A percentile compares a stretch with the other conserved stretches of the same genome.
These are phyloP conservation scores for Trebouxia sp. DNA, from an alignment of 139 green algal genomes.

Conservation along the genomic window DNA sequence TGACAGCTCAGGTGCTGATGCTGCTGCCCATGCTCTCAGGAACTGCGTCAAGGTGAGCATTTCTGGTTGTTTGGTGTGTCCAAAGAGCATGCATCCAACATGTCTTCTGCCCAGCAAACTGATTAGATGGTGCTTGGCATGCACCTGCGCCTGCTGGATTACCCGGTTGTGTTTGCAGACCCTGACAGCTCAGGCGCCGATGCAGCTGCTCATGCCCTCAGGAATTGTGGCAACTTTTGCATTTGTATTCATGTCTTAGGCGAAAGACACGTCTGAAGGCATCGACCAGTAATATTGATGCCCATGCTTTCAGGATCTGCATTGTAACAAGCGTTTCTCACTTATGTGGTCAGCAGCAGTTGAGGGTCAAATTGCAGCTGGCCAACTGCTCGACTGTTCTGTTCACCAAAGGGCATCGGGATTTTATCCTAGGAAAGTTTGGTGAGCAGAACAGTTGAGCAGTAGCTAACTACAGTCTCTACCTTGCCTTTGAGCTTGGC, in stretches of 20 bases:
- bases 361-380: too few relatives aligned
- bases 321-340: constrained; percentile 68
- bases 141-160: constrained; percentile 94
- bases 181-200: constrained; percentile 46
- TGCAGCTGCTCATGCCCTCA: constrained; percentile 72
- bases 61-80: constrained; percentile 63
- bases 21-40: constrained; percentile 73
- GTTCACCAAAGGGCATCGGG: too few relatives aligned
- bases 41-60: constrained; percentile 82
- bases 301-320: constrained; percentile 82
- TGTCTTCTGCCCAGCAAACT: too few relatives aligned
- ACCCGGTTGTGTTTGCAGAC: constrained; percentile 80
- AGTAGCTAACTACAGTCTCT: too few relatives aligned
- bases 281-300: constrained; percentile 73
- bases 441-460: too few relatives aligned
- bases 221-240: constrained; percentile 84
- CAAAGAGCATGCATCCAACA: too few relatives aligned
- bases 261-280: too few relatives aligned
- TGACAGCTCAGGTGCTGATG: constrained; percentile 48
- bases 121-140: constrained; percentile 91
- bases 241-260: too few relatives aligned
- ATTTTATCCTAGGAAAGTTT: too few relatives aligned
- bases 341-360: too few relatives aligned
- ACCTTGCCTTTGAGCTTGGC: too few relatives aligned
- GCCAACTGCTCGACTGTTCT: too few relatives aligned